Base-by-base conservation (phyloP, 352 stramenopile species). In the Globisporangium ultimum region DNA sequence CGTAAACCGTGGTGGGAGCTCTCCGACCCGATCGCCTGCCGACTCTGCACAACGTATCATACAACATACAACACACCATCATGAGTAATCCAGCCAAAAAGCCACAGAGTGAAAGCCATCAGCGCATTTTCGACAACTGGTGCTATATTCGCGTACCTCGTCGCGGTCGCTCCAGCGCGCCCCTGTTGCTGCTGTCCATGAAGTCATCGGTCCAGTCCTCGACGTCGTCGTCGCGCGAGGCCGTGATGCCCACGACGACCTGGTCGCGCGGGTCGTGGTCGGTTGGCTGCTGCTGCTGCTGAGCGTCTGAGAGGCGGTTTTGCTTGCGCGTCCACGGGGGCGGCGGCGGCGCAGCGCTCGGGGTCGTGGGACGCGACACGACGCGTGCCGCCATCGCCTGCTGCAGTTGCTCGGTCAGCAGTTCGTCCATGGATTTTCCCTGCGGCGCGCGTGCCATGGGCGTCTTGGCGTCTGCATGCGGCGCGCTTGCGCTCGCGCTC, bases 181-280 rank as follows among this genome's bases (percentile, higher is more conserved):
- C 55, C 7, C 48, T 45, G 20, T 55, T 59, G 14, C 47, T 42
- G 51, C 55, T 62, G 51, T 72, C 55, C 18, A 80, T 42, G 45
- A 85, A 85, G 48, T 93, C 84, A 21, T 68, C 71, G 61, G 70
- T 89, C 84, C 84, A 93, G 69, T 93, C 84, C 60, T 93, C 84
- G 1, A 93, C 66, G 32, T 79, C 84, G 54, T 90, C 84, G 24
- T 87, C 80, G 17, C 62, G 66, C 12, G 80, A 83, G 0, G 84
- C 80, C 2, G 81, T 66, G 55, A 93, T 81, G 9, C 84, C 84
- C 8, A 90, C 80, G 13, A 93, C 84, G 21, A 91, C 81, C 42
- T 90, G 80, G 53, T 36, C 28, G 28, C 28, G 28, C 28, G 28
- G 28, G 28, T 36, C 28, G 28, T 36, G 28, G 28, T 88, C 78